Evolutionary conservation across 306 rosid species (phyloP), one percentile per base, ranked within the genome.

Genomic region (Cyamopsis tetragonoloba): DNA sequence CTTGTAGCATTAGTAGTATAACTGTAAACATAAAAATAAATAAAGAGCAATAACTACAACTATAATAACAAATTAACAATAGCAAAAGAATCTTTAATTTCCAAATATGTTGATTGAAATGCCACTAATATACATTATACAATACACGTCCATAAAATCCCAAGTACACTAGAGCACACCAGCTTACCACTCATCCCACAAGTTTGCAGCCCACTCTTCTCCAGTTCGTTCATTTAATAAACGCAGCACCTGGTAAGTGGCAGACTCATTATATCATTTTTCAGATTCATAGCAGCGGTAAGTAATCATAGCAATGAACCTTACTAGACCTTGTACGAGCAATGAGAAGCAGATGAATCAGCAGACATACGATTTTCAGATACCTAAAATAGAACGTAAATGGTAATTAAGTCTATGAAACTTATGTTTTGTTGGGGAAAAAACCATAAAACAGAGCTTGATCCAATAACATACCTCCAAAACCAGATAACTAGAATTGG

Each of bases 181-280:
- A 65, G 27, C 77, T 77, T 82, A 88, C 98, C 98, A 92, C 75
- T 86, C 96, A 62, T 86, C 93, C 70, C 75, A 44, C 81, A 92
- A 78, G 82, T 77, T 72, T 26, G 74, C 88, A 44, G 81, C 82
- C 30, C 78, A 71, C 81, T 89, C 96, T 75, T 81, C 91, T 64
- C 97, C 98, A 13, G 68, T 83, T 50, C 77, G 79, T 82, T 92
- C 98, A 71, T 88, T 80, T 70, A 89, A 81, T 80, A 92, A 69
- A 30, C 96, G 93, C 61, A 92, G 96, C 82, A 89, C 89, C 98
- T 92, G 77, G 61, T 79, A 75, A 79, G 57, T 58, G 78, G 30
- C 69, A 7, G 43, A 27, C 75, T 63, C 76, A 61, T 39, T 72
- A 62, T 60, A 73, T 42, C 60, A 62, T 42, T 72, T 46, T 9